These are phyloP conservation scores for Nematocida ironsii DNA, from an alignment of 371 early-diverging fungal species.

Conservation along the genomic window DNA sequence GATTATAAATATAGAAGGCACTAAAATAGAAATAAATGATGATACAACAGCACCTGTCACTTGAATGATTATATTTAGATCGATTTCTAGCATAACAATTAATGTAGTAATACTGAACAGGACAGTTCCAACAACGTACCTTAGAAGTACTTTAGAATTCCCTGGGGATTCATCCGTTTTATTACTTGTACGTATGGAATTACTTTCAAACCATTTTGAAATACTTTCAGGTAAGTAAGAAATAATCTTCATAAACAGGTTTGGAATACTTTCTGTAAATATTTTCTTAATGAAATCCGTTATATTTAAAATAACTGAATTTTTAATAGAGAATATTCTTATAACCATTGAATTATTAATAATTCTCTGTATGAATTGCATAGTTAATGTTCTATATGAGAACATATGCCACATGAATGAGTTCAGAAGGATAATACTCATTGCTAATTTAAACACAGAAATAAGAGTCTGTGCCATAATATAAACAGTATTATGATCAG, in stretches of 20 bases:
- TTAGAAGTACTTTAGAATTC: neutral
- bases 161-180: neutral
- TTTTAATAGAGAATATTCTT: too few relatives aligned
- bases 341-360: too few relatives aligned
- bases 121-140: neutral
- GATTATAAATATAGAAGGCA: neutral
- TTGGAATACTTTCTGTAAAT: neutral
- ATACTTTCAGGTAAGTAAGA: neutral
- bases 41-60: neutral
- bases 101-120: neutral
- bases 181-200: neutral
- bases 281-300: neutral
- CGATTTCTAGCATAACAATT: neutral
- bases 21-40: neutral
- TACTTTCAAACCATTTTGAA: neutral
- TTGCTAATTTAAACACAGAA: conserved; percentile 11
- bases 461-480: neutral
- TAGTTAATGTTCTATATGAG: conserved; percentile 5
- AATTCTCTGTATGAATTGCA: neutral
- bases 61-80: neutral
- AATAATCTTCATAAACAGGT: neutral
- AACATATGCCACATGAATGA: conserved; percentile 10
- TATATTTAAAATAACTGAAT: too few relatives aligned
- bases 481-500: neutral
- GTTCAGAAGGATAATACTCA: conserved; percentile 8